Evolutionary conservation across 2,329 filamentous ascomycete genomes (phyloP).

Genomic region (Cordyceps pruinosa): DNA sequence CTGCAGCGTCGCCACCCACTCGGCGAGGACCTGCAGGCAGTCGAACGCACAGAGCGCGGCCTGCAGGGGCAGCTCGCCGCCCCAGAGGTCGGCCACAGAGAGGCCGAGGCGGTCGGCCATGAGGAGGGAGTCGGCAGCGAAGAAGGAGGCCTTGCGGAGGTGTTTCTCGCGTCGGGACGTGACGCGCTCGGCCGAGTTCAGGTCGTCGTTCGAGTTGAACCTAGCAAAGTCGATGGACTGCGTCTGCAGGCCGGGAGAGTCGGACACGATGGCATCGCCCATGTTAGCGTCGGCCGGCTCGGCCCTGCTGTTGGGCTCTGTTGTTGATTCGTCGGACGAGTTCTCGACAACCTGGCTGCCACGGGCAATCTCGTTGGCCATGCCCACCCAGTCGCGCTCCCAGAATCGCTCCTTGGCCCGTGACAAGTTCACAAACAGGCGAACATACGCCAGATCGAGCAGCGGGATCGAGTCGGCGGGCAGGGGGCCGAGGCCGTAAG

Average conservation of each 20-base stretch:
- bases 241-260: constrained; percentile 45
- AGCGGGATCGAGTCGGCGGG: constrained; percentile 88
- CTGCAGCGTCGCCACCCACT: constrained; percentile 90
- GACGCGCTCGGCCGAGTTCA: constrained; percentile 12
- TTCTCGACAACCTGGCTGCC: constrained; percentile 71
- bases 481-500: constrained; percentile 71
- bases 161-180: constrained; percentile 70
- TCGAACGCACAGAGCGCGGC: constrained; percentile 90
- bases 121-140: constrained; percentile 82
- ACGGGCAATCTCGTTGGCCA: constrained; percentile 78
- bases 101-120: constrained; percentile 83
- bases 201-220: constrained; percentile 18
- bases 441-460: constrained; percentile 84
- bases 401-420: constrained; percentile 89
- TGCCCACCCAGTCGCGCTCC: constrained; percentile 86
- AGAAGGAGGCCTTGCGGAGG: constrained; percentile 88
- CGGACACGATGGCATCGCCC: constrained; percentile 39
- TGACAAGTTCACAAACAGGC: constrained; percentile 88
- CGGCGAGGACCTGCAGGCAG: constrained; percentile 85
- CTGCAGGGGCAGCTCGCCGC: constrained; percentile 80
- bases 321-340: constrained; percentile 46
- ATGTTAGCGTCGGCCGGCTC: constrained; percentile 36
- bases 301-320: constrained; percentile 36
- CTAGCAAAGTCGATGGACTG: constrained; percentile 42
- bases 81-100: constrained; percentile 76